These are phyloP conservation scores for Boletus subcaerulescens DNA, from an alignment of 768 basidiomycete species.

Conservation along the genomic window DNA sequence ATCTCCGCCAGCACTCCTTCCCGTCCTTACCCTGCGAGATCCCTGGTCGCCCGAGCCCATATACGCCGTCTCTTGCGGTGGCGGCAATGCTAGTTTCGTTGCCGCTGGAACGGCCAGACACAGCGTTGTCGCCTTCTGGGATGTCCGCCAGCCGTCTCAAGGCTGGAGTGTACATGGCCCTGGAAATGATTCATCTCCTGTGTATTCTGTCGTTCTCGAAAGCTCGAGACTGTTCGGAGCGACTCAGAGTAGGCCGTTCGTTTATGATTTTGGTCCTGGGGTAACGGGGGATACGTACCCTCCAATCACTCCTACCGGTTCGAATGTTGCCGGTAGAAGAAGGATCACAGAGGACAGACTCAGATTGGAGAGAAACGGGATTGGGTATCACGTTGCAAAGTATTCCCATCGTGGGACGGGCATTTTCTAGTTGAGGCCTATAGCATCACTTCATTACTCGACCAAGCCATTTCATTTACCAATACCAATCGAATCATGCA, in stretches of 20 bases:
- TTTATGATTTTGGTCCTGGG: conserved; percentile 75
- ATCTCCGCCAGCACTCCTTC: conserved; percentile 41
- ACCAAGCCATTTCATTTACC: no score
- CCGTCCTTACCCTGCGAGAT: conserved; percentile 61
- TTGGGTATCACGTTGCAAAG: conserved; percentile 52
- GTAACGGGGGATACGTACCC: conserved; percentile 57
- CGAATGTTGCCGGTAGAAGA: conserved; percentile 21
- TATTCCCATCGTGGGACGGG: conserved; percentile 36
- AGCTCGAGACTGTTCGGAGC: conserved; percentile 77
- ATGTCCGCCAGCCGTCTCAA: conserved; percentile 54
- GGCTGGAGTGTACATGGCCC: conserved; percentile 84
- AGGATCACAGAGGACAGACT: conserved; percentile 20
- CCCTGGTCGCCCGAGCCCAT: conserved; percentile 71
- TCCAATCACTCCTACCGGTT: conserved; percentile 19
- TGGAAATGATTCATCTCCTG: conserved; percentile 74
- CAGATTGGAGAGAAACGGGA: conserved; percentile 33
- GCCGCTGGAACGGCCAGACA: conserved; percentile 78
- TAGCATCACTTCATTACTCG: not conserved
- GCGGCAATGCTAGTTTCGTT: conserved; percentile 61
- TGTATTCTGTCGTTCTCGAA: conserved; percentile 72
- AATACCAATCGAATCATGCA: not conserved
- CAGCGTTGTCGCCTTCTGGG: conserved; percentile 79
- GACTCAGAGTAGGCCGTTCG: conserved; percentile 73
- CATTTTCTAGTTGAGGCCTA: conserved; percentile 1
- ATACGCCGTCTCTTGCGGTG: conserved; percentile 73